phyloP scores from a whole-genome alignment of 2,329 filamentous ascomycete genomes.

The Chaetomium strumarium region DNA sequence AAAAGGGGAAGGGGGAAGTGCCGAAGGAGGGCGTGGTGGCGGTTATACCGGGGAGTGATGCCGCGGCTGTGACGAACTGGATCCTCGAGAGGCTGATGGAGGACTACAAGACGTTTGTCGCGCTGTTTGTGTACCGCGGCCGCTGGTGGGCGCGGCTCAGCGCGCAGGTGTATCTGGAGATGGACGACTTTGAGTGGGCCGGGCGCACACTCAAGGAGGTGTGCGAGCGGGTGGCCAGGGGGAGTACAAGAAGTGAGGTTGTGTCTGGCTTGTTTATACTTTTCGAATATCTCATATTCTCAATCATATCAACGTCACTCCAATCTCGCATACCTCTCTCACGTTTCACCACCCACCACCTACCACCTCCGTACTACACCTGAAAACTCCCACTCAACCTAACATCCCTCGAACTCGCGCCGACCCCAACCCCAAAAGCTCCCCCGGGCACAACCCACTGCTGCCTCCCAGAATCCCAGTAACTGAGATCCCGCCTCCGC shows the following conservation, averaged over 20 bases:
- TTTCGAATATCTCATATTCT: no score
- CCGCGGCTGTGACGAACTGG: constrained; percentile 47
- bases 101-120: constrained; percentile 67
- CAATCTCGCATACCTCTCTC: no score
- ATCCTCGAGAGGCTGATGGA: constrained; percentile 47
- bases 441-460: constrained; percentile 53
- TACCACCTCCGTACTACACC: constrained; percentile 1
- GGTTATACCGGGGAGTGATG: constrained; percentile 29
- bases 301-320: no score
- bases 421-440: constrained; percentile 38
- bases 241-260: constrained; percentile 14
- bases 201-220: constrained; percentile 51
- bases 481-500: constrained; percentile 55
- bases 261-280: no score
- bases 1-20: constrained; percentile 11
- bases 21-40: constrained; percentile 27
- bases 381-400: constrained; percentile 33
- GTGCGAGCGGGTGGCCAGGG: constrained; percentile 34
- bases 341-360: no score
- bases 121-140: constrained; percentile 54
- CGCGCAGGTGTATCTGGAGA: constrained; percentile 78
- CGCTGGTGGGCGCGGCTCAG: constrained; percentile 68
- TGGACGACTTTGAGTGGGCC: constrained; percentile 69
- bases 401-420: constrained; percentile 43
- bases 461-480: constrained; percentile 55